phyloP scores from a whole-genome alignment of 1,139 yeast species.

The Suhomyces panamericanus region DNA sequence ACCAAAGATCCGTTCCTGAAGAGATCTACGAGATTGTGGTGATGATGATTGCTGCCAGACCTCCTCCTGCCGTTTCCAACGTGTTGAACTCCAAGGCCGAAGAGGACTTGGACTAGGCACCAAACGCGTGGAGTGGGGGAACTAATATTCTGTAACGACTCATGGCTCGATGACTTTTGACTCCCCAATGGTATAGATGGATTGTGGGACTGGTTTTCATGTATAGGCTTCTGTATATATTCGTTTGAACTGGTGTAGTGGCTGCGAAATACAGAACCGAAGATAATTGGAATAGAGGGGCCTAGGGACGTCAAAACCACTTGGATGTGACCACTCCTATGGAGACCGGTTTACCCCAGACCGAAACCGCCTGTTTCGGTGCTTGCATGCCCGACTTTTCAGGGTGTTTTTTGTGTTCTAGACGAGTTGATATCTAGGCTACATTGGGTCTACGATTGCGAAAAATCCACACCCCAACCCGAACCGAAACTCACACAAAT shows the following conservation, averaged over 20 bases:
- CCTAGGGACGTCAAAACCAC: no score
- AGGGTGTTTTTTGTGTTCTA: no score
- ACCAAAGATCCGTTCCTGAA: constrained; percentile 84
- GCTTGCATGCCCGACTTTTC: no score
- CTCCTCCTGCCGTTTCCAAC: constrained; percentile 77
- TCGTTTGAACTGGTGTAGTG: not conserved
- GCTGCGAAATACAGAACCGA: not conserved
- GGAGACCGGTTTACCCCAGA: no score
- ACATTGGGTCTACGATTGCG: no score
- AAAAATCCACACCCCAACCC: no score
- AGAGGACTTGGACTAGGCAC: constrained; percentile 40
- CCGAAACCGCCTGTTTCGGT: no score
- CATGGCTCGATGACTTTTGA: constrained; percentile 10
- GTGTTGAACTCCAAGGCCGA: constrained; percentile 52
- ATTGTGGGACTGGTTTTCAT: constrained; percentile 5
- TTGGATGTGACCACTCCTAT: no score
- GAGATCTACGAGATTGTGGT: constrained; percentile 79
- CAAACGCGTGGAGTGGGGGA: not conserved
- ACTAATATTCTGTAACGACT: constrained; percentile 1
- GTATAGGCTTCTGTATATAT: constrained; percentile 10
- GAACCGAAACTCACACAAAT: no score
- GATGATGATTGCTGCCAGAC: constrained; percentile 85
- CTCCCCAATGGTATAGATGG: constrained; percentile 11
- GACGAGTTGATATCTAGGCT: no score
- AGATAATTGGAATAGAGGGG: not conserved